Conservation (phyloP, 192 early-diverging fungal species). For the Podila epicladia region DNA sequence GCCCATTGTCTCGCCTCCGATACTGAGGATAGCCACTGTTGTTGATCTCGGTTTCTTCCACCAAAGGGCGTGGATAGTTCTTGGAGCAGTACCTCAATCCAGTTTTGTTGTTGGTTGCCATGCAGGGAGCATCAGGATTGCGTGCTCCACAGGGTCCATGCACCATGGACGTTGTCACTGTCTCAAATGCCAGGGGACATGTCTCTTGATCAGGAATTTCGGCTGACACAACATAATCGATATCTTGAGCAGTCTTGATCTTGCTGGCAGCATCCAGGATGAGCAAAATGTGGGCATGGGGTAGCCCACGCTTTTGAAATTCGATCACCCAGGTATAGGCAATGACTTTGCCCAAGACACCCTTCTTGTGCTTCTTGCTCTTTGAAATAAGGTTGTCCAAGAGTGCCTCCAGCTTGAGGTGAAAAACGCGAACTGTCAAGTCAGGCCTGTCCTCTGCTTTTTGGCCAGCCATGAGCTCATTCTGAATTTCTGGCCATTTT, state of each 20-base stretch:
- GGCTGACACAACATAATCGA: conserved; percentile 31
- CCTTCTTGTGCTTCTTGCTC: background rate
- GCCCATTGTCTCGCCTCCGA: too few species aligned
- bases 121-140: conserved; percentile 28
- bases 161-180: conserved; percentile 28
- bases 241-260: conserved; percentile 10
- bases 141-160: conserved; percentile 36
- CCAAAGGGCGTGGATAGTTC: conserved; percentile 12
- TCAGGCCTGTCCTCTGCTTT: conserved; percentile 6
- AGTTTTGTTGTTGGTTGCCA: background rate
- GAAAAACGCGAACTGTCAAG: conserved; percentile 10
- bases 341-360: conserved; percentile 27
- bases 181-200: conserved; percentile 17
- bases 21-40: conserved; percentile 23
- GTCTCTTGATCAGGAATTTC: conserved; percentile 29
- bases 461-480: conserved; percentile 9
- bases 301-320: conserved; percentile 53
- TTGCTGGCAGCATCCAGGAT: conserved; percentile 28
- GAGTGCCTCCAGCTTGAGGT: conserved; percentile 14
- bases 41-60: conserved; percentile 1
- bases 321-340: conserved; percentile 44
- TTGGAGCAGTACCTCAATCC: conserved; percentile 10
- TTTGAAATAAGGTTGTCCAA: conserved; percentile 12
- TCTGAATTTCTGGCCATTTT: conserved; percentile 34
- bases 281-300: conserved; percentile 51